A percentile compares a stretch with the other conserved stretches of the same genome.
Conservation (phyloP, 2,329 filamentous ascomycete genomes). For the Aspergillus flavus region DNA sequence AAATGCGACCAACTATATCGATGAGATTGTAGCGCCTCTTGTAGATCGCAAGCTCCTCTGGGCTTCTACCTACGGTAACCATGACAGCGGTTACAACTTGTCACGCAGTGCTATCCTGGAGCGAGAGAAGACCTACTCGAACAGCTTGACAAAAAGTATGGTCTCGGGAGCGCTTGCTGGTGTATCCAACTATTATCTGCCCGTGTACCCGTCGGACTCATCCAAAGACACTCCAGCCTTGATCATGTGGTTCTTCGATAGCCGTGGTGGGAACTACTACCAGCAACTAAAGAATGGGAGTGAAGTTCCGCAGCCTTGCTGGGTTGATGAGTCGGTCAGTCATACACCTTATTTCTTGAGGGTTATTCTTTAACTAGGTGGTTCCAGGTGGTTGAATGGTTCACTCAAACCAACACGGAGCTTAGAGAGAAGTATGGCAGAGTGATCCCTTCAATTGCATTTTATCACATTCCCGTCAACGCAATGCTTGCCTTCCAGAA, state of each 20-base stretch:
- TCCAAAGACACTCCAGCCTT: constrained; percentile 38
- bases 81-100: constrained; percentile 65
- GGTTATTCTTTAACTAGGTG: too few relatives aligned
- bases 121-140: constrained; percentile 41
- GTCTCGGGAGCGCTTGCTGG: constrained; percentile 44
- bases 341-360: too few relatives aligned
- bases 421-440: constrained; percentile 34
- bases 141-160: constrained; percentile 48
- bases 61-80: constrained; percentile 73
- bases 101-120: constrained; percentile 49
- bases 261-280: constrained; percentile 56
- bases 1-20: constrained; percentile 61
- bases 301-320: constrained; percentile 20
- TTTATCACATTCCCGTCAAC: constrained; percentile 57
- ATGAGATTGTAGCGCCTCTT: constrained; percentile 62
- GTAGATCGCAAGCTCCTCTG: constrained; percentile 59
- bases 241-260: constrained; percentile 75
- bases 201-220: constrained; percentile 45
- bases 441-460: constrained; percentile 54
- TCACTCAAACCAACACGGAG: constrained; percentile 35
- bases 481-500: constrained; percentile 47
- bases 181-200: constrained; percentile 59
- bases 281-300: constrained; percentile 27
- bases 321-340: constrained; percentile 46
- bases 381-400: constrained; percentile 47